A percentile compares a stretch with the other conserved stretches of the same genome.
phyloP scores from a whole-genome alignment of 1,284 basidiomycete species.

The Kwoniella shivajii region DNA sequence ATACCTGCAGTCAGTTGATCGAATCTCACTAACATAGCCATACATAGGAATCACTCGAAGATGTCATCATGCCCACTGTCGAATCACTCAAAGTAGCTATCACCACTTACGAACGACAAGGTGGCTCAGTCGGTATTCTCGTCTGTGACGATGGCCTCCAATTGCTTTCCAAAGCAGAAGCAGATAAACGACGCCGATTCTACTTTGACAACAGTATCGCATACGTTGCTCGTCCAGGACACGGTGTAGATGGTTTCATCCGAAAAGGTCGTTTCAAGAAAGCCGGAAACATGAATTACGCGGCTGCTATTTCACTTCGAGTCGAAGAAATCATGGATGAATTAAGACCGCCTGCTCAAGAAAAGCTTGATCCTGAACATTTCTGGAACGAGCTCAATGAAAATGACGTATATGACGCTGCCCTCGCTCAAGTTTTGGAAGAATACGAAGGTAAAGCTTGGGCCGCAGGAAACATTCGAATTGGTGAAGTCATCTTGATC shows the following conservation, averaged over 20 bases:
- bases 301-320: slow-evolving; percentile 67
- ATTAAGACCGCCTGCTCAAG: slow-evolving; percentile 49
- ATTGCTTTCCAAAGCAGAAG: slow-evolving; percentile 63
- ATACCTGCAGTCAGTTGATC: slow-evolving; percentile 6
- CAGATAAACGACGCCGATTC: slow-evolving; percentile 67
- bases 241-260: slow-evolving; percentile 68
- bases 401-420: slow-evolving; percentile 42
- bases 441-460: slow-evolving; percentile 61
- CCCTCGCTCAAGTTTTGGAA: slow-evolving; percentile 53
- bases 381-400: slow-evolving; percentile 44
- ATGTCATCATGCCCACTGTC: slow-evolving; percentile 66
- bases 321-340: slow-evolving; percentile 70
- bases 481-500: slow-evolving; percentile 68
- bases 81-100: slow-evolving; percentile 80
- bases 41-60: slow-evolving; percentile 61
- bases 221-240: slow-evolving; percentile 76
- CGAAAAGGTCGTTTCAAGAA: slow-evolving; percentile 91
- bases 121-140: slow-evolving; percentile 56
- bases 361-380: slow-evolving; percentile 17
- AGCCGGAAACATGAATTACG: slow-evolving; percentile 85
- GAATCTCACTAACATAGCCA: background rate
- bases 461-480: slow-evolving; percentile 50
- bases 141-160: slow-evolving; percentile 67
- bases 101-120: slow-evolving; percentile 66
- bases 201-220: slow-evolving; percentile 80